Base-by-base conservation (phyloP, 768 basidiomycete genomes). In the Rhodotorula toruloides region DNA sequence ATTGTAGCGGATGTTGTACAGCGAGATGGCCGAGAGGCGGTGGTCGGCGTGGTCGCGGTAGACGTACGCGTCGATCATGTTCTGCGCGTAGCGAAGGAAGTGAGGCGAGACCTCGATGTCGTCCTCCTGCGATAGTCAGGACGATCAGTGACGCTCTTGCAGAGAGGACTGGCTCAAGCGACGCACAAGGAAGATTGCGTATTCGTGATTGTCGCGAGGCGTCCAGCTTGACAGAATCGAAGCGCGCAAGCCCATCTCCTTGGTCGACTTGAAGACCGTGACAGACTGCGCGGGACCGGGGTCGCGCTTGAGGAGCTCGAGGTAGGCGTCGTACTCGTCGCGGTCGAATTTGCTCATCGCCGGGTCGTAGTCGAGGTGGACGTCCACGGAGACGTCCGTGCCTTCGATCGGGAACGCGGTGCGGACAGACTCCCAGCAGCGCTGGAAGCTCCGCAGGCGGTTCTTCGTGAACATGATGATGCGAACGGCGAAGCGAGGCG, bases 71-170 rank as follows among this genome's bases (percentile, higher is more conserved):
- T 29, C 19, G 27, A 58, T 44, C 57, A 58, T 58, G 17, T 43
- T 46, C n/a, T 58, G 29, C 6, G 57, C 57, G 57, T 58, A 58
- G 29, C 22, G 57, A 8, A 58, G 57, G 57, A 58, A 58, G 44
- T 58, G 32, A 27, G 57, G 57, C 19, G 57, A 58, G n/a, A 58
- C 57, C 36, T 58, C 57, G 29, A 58, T 46, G 44, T 58, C 57
- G 57, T 58, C 57, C 57, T 58, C 57, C 57, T 58, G 57, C n/a
- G n/a, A n/a, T n/a, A n/a, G n/a, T n/a, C n/a, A n/a, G n/a, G n/a
- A n/a, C n/a, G n/a, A 6, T 11, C 13, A 32, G n/a, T 7, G n/a
- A 22, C 7, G 56, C 14, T n/a, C n/a, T 16, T n/a, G 44, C 44
- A 25, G 12, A 11, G 21, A 25, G 44, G 8, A 8, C 19, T 25